Percentiles rank a stretch among this genome's conserved stretches.
These are phyloP conservation scores for Arctostaphylos glauca DNA, from an alignment of 148 eudicot species.

Conservation along the genomic window DNA sequence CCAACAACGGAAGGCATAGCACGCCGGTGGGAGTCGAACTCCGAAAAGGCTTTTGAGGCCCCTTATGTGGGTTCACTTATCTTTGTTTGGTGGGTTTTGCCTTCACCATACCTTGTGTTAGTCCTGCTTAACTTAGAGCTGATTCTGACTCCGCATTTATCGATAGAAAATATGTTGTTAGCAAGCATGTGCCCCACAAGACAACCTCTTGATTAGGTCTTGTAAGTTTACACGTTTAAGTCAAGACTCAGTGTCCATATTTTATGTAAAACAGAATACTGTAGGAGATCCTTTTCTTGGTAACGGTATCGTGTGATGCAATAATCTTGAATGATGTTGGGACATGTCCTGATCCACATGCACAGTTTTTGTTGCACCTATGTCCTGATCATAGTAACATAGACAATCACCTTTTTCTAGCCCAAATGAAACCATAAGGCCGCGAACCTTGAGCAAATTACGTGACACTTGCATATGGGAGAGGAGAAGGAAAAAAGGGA, in stretches of 20 bases:
- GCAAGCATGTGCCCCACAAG: neutral
- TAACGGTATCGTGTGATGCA: neutral
- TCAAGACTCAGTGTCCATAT: neutral
- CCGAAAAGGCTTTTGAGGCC: neutral
- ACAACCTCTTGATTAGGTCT: neutral
- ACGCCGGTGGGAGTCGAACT: neutral
- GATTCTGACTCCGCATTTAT: neutral
- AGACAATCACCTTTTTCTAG: slow-evolving; percentile 34
- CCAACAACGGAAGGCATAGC: neutral
- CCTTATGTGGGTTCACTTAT: neutral
- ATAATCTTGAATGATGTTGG: neutral
- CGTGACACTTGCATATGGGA: slow-evolving; percentile 85
- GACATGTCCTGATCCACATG: neutral
- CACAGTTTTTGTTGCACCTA: neutral
- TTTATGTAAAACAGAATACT: neutral
- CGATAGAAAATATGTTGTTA: neutral
- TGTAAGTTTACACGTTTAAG: neutral
- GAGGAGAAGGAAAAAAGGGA: slow-evolving; percentile 84
- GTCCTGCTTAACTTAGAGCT: slow-evolving; percentile 2
- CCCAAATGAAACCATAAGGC: slow-evolving; percentile 83
- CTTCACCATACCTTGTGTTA: neutral
- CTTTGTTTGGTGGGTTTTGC: neutral
- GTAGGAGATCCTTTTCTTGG: neutral
- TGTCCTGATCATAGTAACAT: neutral
- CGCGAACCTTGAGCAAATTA: slow-evolving; percentile 76